phyloP scores from a whole-genome alignment of 768 basidiomycete species.

The Russula lepida region DNA sequence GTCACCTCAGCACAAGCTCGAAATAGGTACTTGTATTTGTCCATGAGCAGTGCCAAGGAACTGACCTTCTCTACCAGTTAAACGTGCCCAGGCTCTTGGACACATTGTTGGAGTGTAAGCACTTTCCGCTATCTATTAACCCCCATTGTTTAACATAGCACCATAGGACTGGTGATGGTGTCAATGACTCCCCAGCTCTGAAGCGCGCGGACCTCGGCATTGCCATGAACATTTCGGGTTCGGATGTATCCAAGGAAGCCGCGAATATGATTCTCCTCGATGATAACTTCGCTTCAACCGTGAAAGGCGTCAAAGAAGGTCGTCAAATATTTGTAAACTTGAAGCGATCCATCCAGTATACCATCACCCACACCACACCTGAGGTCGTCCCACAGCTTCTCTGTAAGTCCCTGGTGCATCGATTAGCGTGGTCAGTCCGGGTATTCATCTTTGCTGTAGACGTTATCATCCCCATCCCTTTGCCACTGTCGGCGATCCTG shows the following conservation, averaged over 20 bases:
- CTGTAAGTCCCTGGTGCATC: slow-evolving; percentile 31
- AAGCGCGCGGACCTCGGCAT: slow-evolving; percentile 69
- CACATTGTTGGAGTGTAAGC: slow-evolving; percentile 66
- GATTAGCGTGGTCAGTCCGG: not conserved
- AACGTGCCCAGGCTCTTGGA: slow-evolving; percentile 61
- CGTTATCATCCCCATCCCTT: slow-evolving; percentile 58
- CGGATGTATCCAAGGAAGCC: slow-evolving; percentile 67
- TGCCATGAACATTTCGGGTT: slow-evolving; percentile 69
- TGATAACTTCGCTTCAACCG: slow-evolving; percentile 66
- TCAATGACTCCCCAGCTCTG: slow-evolving; percentile 63
- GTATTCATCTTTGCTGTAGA: slow-evolving; percentile 30
- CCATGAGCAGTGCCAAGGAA: not conserved
- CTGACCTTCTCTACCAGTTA: slow-evolving; percentile 35
- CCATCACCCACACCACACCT: slow-evolving; percentile 57
- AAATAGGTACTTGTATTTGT: slow-evolving; percentile 43
- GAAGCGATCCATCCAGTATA: slow-evolving; percentile 65
- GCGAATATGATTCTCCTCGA: slow-evolving; percentile 68
- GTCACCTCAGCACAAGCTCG: slow-evolving; percentile 64
- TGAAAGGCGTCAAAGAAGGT: slow-evolving; percentile 63
- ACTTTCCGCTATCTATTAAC: not conserved
- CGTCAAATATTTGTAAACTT: slow-evolving; percentile 63
- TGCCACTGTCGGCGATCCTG: slow-evolving; percentile 58
- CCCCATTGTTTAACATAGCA: not conserved
- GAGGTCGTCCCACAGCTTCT: slow-evolving; percentile 63
- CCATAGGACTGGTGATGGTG: slow-evolving; percentile 57